Percentiles rank a stretch among this genome's conserved stretches.
phyloP scores from a whole-genome alignment of 2,329 filamentous ascomycete species.

The Stagonosporopsis rhizophila region DNA sequence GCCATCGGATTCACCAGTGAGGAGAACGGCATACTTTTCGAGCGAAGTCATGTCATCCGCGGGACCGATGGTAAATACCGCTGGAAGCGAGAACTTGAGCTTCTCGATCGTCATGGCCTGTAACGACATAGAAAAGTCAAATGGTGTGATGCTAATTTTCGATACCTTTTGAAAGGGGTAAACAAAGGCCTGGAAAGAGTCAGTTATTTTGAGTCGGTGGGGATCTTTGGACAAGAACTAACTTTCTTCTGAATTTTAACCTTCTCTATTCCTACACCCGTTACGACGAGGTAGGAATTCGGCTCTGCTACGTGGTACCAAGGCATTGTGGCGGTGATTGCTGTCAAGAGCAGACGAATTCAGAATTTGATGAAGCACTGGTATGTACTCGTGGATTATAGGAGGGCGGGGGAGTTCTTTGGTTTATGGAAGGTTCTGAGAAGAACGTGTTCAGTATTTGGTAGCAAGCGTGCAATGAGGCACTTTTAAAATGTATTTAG shows the following conservation, averaged over 20 bases:
- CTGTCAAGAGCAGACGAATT: too few relatives aligned
- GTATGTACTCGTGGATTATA: not conserved
- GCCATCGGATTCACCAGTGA: conserved; percentile 68
- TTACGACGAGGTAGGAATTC: conserved; percentile 87
- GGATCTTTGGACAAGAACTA: not conserved
- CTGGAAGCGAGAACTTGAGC: conserved; percentile 79
- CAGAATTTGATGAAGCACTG: not conserved
- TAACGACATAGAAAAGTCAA: conserved; percentile 82
- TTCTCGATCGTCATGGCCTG: conserved; percentile 93
- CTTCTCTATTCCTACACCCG: conserved; percentile 76
- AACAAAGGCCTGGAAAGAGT: conserved; percentile 39
- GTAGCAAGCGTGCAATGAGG: not conserved
- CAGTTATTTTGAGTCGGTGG: conserved; percentile 28
- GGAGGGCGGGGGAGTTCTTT: not conserved
- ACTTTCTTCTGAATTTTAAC: conserved; percentile 81
- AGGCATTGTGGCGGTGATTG: conserved; percentile 45
- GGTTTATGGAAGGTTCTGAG: not conserved
- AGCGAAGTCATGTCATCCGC: conserved; percentile 74
- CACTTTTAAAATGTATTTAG: not conserved
- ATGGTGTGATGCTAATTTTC: conserved; percentile 69
- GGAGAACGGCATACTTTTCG: conserved; percentile 81
- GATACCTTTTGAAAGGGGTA: conserved; percentile 50
- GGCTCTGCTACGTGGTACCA: conserved; percentile 74
- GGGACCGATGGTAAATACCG: conserved; percentile 86
- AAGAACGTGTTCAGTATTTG: not conserved